Percentiles rank a stretch among this genome's conserved stretches.
Evolutionary conservation across 768 basidiomycete species (phyloP).

Genomic region (Tylopilus plumbeoviolaceoides): DNA sequence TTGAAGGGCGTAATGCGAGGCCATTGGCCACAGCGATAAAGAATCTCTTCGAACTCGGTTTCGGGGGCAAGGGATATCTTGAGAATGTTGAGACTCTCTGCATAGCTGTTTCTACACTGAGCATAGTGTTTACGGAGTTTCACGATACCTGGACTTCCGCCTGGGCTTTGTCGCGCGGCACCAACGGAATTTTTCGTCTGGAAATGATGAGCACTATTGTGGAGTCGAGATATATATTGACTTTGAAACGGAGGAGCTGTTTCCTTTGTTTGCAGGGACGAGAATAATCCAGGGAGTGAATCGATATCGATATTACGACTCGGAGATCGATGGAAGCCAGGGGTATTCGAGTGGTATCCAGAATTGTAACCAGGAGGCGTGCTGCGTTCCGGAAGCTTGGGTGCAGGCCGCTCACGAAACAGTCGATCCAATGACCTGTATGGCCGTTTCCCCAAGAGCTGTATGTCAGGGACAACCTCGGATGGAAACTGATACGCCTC

Average conservation of each 20-base stretch:
- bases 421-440: no score
- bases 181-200: not conserved
- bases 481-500: no score
- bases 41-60: conserved; percentile 9
- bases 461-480: no score
- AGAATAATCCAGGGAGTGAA: not conserved
- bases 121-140: not conserved
- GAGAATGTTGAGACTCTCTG: not conserved
- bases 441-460: no score
- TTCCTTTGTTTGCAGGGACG: not conserved
- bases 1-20: conserved; percentile 29
- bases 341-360: no score
- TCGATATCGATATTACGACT: no score
- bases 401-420: no score
- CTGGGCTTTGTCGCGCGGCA: not conserved
- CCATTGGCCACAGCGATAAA: conserved; percentile 31
- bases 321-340: no score
- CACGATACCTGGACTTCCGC: conserved; percentile 19
- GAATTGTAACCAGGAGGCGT: no score
- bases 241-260: not conserved
- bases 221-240: not conserved
- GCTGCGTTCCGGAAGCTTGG: no score
- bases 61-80: conserved; percentile 8
- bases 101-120: not conserved
- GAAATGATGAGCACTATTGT: not conserved